Evolutionary conservation across 306 rosid species (phyloP), one percentile per base, ranked within the genome.

Genomic region (Dryas drummondii): DNA sequence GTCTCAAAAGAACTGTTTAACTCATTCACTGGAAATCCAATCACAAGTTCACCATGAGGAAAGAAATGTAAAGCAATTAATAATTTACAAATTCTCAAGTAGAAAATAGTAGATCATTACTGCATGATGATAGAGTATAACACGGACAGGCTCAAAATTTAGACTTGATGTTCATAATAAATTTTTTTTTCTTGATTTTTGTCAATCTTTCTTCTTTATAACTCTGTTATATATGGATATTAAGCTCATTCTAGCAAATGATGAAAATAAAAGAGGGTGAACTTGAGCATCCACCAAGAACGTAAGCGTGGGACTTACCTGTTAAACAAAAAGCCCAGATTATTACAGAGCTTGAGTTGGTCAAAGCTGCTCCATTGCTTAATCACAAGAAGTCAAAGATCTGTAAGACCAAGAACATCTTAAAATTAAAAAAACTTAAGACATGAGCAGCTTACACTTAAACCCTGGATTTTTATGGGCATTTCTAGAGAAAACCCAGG

Each of bases 371-470:
- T 68, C 76, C 70, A 55, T 52, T 70, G 76, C 81, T 76, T 75
- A 77, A 82, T 79, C 87, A 70, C 51, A 86, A 47, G 37, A 76
- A 46, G 55, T 10, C 60, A 64, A 85, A 74, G 69, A 78, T 51
- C 90, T 78, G 85, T 78, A 71, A 79, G 14, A 71, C 71, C 7
- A 66, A 76, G 32, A 75, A 73, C 60, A 74, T 32, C 59, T 72
- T 14, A 81, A 32, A 79, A 73, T 62, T 49, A 11, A 17, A 45
- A 53, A 73, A 66, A 61, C 54, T 47, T 22, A 73, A 49, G 40
- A 66, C 62, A 42, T 65, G 49, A 44, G 42, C 9, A 66, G 40
- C 53, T 66, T 45, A 58, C 15, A n/a, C 9, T 41, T 63, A 27
- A 62, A 74, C 67, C 46, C 73, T 9, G 2, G 52, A 69, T n/a